Conservation (phyloP, 148 eudicot species). For the Rhododendron griersonianum region DNA sequence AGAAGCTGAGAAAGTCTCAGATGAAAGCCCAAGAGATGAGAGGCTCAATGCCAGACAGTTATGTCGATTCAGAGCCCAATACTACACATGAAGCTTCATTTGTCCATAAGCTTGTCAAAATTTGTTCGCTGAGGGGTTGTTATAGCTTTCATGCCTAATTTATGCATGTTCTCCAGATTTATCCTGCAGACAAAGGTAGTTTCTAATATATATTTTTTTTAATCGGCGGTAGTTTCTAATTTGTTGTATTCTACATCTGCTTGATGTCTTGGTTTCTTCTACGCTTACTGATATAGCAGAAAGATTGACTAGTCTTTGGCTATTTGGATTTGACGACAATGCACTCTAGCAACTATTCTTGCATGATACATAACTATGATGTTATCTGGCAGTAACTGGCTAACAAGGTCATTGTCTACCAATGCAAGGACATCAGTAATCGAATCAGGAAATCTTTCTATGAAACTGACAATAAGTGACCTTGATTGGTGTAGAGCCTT, state of each 20-base stretch:
- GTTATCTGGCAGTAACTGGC: not conserved
- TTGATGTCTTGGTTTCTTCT: not conserved
- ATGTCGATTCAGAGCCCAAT: constrained; percentile 12
- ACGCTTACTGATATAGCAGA: not conserved
- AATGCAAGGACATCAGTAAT: not conserved
- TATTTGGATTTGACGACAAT: not conserved
- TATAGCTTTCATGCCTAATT: constrained; percentile 24
- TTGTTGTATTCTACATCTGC: not conserved
- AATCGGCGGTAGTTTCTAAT: not conserved
- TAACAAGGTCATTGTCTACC: not conserved
- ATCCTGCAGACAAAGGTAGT: constrained; percentile 2
- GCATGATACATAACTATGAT: not conserved
- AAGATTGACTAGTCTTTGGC: not conserved
- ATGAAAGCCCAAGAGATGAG: constrained; percentile 75
- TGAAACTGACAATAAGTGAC: not conserved
- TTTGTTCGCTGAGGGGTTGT: constrained; percentile 24
- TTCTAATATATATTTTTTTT: not conserved
- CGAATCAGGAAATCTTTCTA: not conserved
- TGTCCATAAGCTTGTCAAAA: constrained; percentile 26
- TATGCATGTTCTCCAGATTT: not conserved
- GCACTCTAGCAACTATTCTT: not conserved
- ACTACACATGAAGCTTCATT: constrained; percentile 21
- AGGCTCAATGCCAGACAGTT: constrained; percentile 24
- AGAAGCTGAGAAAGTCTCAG: constrained; percentile 55
- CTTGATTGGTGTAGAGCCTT: not conserved